These are phyloP conservation scores for Chlamydomonas sp. DNA, from an alignment of 139 green algal species.

Conservation along the genomic window DNA sequence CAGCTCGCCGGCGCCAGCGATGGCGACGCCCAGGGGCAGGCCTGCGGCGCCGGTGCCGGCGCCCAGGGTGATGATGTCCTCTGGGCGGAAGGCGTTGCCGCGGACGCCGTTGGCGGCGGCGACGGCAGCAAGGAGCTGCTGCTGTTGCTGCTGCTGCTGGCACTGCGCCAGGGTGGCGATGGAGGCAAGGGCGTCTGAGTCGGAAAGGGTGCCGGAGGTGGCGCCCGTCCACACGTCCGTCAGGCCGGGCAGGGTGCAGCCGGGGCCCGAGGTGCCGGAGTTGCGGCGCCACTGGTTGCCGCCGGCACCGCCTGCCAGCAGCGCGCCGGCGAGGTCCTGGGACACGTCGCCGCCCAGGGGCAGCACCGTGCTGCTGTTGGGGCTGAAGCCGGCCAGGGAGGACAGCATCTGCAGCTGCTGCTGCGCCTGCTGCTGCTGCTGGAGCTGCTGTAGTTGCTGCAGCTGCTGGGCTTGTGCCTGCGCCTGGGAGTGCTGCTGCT, in stretches of 20 bases:
- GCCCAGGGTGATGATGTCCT: conserved; percentile 13
- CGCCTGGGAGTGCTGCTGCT: background rate
- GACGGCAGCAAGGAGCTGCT: conserved; percentile 22
- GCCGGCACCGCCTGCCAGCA: background rate
- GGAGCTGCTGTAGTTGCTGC: background rate
- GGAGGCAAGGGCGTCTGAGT: conserved; percentile 6
- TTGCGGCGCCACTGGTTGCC: conserved; percentile 10
- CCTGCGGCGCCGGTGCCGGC: background rate
- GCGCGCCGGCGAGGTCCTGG: too few relatives aligned
- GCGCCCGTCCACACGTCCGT: background rate
- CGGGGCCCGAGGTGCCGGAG: background rate
- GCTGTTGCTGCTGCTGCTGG: conserved; percentile 27
- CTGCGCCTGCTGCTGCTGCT: conserved; percentile 1
- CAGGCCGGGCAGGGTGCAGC: background rate
- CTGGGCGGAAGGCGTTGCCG: background rate
- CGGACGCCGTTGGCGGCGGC: conserved; percentile 19
- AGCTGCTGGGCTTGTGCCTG: background rate
- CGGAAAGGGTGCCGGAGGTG: background rate
- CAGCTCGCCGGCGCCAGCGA: background rate
- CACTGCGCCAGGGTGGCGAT: background rate
- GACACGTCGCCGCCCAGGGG: background rate
- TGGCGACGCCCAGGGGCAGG: background rate
- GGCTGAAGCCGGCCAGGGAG: background rate
- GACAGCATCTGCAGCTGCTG: conserved; percentile 30
- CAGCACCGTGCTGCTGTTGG: background rate